Evolutionary conservation across 2,329 filamentous ascomycete species (phyloP).

Genomic region (Alternaria longipes): DNA sequence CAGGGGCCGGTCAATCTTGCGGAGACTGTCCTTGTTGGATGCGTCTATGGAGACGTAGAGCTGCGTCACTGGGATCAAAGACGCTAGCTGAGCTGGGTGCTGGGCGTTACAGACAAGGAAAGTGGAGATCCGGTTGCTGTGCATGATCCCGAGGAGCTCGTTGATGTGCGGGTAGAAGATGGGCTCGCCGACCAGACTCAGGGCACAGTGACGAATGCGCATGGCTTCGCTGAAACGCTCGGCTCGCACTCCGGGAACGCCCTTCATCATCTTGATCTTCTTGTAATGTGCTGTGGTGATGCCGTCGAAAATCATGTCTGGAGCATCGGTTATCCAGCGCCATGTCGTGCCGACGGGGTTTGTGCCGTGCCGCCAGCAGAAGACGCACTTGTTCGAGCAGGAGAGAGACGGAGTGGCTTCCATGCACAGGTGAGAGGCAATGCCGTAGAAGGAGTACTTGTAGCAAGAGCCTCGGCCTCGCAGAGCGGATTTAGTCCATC

Average conservation of each 20-base stretch:
- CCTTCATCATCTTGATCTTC: constrained; percentile 97
- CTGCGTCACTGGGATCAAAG: constrained; percentile 87
- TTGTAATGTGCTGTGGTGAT: constrained; percentile 93
- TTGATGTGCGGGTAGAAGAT: constrained; percentile 99
- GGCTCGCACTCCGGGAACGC: constrained; percentile 88
- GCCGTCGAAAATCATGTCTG: constrained; percentile 87
- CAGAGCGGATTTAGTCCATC: constrained; percentile 97
- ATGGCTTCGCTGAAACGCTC: constrained; percentile 94
- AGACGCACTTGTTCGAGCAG: constrained; percentile 98
- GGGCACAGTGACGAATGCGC: constrained; percentile 89
- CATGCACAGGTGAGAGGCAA: constrained; percentile 97
- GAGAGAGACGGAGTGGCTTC: constrained; percentile 95
- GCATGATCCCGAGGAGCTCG: constrained; percentile 83
- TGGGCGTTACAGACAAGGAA: constrained; percentile 98
- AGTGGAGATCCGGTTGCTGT: constrained; percentile 85
- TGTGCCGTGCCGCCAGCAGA: constrained; percentile 98
- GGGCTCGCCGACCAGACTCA: constrained; percentile 94
- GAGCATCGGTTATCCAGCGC: constrained; percentile 94
- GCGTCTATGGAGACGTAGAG: constrained; percentile 97
- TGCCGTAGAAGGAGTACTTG: constrained; percentile 97
- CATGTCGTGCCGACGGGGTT: constrained; percentile 97
- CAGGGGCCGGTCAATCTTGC: constrained; percentile 88
- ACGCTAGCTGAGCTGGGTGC: constrained; percentile 87
- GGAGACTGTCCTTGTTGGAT: constrained; percentile 84
- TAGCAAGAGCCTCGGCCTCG: constrained; percentile 95